Conservation (phyloP, 768 basidiomycete species). For the Suillus placidus region DNA sequence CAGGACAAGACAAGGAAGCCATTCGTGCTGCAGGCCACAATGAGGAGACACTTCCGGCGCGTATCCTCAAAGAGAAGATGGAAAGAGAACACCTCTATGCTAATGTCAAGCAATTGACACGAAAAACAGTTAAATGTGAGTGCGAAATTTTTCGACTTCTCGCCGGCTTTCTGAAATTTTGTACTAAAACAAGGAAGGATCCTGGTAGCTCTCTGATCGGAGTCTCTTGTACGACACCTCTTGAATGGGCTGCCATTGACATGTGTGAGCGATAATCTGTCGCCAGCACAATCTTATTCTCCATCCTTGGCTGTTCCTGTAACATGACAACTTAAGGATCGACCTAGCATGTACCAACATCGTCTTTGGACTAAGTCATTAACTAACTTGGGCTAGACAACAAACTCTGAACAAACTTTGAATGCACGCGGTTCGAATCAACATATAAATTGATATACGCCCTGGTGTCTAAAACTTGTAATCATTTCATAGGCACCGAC, state of each 20-base stretch:
- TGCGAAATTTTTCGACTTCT: not conserved
- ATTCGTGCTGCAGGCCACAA: conserved; percentile 8
- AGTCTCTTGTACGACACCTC: not conserved
- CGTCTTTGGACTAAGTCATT: too few relatives aligned
- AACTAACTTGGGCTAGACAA: too few relatives aligned
- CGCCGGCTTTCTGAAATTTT: not conserved
- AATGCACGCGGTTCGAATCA: not conserved
- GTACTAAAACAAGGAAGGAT: not conserved
- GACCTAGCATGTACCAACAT: too few relatives aligned
- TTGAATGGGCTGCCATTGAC: not conserved
- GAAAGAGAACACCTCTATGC: not conserved
- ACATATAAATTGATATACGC: too few relatives aligned
- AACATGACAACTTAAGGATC: not conserved
- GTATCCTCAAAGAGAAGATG: not conserved
- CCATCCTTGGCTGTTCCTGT: not conserved
- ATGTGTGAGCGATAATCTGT: not conserved
- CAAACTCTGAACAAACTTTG: too few relatives aligned
- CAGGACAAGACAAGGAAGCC: conserved; percentile 17
- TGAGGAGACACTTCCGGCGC: not conserved
- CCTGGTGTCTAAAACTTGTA: not conserved
- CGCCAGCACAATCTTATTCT: not conserved
- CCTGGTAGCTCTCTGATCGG: not conserved
- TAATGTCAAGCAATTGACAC: not conserved
- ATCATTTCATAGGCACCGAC: not conserved
- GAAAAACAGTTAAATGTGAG: not conserved